Conservation (phyloP, 495 filamentous ascomycete species). For the Terfezia claveryi region DNA sequence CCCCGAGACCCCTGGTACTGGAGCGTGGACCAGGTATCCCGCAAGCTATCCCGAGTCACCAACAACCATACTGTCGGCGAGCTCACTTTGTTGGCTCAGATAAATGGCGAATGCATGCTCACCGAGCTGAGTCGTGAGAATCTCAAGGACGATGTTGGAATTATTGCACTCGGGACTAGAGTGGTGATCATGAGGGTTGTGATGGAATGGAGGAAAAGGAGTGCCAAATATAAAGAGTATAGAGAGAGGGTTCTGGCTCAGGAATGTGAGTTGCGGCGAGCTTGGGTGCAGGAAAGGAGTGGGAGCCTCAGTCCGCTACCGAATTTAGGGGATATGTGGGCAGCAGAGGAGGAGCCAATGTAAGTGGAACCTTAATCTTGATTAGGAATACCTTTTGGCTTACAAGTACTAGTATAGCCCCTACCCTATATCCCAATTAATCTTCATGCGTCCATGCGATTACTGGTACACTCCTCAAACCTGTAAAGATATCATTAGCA, state of each 20-base stretch:
- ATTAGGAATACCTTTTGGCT: no score
- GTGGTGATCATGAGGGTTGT: slow-evolving; percentile 8
- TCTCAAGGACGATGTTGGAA: slow-evolving; percentile 9
- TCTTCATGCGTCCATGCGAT: no score
- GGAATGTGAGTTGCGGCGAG: background rate
- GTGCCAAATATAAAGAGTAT: slow-evolving; percentile 1
- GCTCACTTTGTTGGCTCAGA: slow-evolving; percentile 7
- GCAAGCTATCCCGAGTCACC: background rate
- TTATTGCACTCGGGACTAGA: slow-evolving; percentile 9
- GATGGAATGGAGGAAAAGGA: slow-evolving; percentile 1
- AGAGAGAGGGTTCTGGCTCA: background rate
- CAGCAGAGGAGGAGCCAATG: no score
- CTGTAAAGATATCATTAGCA: no score
- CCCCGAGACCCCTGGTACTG: background rate
- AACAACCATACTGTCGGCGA: background rate
- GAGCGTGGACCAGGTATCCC: background rate
- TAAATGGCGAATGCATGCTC: slow-evolving; percentile 10
- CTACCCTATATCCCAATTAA: no score
- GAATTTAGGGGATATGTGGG: no score
- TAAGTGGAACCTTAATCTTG: no score
- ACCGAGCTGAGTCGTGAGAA: slow-evolving; percentile 9
- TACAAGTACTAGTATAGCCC: no score
- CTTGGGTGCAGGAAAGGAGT: no score
- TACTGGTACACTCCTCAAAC: no score
- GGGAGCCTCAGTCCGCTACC: no score